Percentiles rank a stretch among this genome's conserved stretches.
These are phyloP conservation scores for Globisporangium perplexum DNA, from an alignment of 352 stramenopile genomes.

Conservation along the genomic window DNA sequence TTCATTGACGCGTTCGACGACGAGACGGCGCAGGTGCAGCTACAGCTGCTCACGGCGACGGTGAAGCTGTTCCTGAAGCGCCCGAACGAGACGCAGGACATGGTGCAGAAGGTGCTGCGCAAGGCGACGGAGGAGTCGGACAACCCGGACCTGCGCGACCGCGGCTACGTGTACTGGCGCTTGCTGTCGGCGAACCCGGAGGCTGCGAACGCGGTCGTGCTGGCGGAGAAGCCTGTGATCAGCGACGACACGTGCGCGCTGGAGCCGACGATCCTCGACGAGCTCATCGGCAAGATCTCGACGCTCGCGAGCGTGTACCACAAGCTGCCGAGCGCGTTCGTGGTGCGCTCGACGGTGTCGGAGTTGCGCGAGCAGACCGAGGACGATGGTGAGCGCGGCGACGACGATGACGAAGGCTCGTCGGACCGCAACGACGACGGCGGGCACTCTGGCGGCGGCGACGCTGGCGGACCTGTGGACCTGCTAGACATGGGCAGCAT, in stretches of 20 bases:
- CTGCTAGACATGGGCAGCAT: conserved; percentile 84
- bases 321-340: conserved; percentile 87
- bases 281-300: conserved; percentile 96
- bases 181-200: conserved; percentile 97
- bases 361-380: conserved; percentile 67
- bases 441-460: conserved; percentile 18
- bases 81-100: conserved; percentile 90
- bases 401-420: conserved; percentile 55
- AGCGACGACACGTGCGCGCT: conserved; percentile 97
- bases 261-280: conserved; percentile 93
- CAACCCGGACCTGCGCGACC: conserved; percentile 98
- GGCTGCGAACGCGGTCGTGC: conserved; percentile 96
- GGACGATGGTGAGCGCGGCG: conserved; percentile 39
- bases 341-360: conserved; percentile 77
- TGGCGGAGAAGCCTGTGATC: conserved; percentile 99
- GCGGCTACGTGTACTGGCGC: conserved; percentile 99
- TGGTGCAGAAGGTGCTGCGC: conserved; percentile 97
- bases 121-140: conserved; percentile 98
- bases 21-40: conserved; percentile 94
- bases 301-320: conserved; percentile 98
- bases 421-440: conserved; percentile 53
- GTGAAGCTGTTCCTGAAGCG: conserved; percentile 99
- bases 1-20: conserved; percentile 99
- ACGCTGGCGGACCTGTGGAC: conserved; percentile 42
- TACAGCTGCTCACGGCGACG: conserved; percentile 97